Evolutionary conservation across 495 filamentous ascomycete genomes (phyloP), one percentile per base, ranked within the genome.

Genomic region (Staphylotrichum longicolle): DNA sequence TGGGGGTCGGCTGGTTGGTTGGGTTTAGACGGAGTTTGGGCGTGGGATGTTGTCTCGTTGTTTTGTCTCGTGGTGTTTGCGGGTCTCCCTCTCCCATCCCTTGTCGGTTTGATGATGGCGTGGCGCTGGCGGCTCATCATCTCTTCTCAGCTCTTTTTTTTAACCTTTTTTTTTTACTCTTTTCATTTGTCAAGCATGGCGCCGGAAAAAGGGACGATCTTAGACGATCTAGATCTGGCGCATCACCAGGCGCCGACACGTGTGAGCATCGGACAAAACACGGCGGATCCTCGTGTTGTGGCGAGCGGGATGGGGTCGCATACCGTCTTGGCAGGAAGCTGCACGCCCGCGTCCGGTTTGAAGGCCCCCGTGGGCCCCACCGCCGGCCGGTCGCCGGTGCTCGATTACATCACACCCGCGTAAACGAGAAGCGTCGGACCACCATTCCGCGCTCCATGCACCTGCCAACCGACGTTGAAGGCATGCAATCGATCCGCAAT

Each of bases 381-480:
- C 9, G 30, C n/a, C 40, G 32, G 32, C n/a, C 6, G 47, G 27
- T 10, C 48, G 39, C 1, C 58, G 32, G 20, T 63, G 20, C 20
- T 27, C 44, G 37, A 66, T 66, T 60, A 67, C 65, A 67, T 67
- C 65, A 67, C 61, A 46, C n/a, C 9, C n/a, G 46, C 65, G 57
- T 63, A 45, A 52, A 54, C 49, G 48, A 60, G 33, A 5, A 37
- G 20, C 57, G 44, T 52, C 27, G 37, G 33, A 51, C 44, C 55
- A 48, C 55, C 33, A 10, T 32, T 57, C 3, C 32, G 34, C 2
- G 41, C 27, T 8, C 52, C 7, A 1, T 15, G 40, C 27, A 3
- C 3, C 12, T 5, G 47, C 27, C 30, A 11, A 30, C 9, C 47
- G 27, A 34, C 27, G 47, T 10, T 34, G 9, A 34, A 7, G 7